Percentiles rank a stretch among this genome's conserved stretches.
These are phyloP conservation scores for Solanum stenotomum DNA, from an alignment of 257 asterid genomes.

Conservation along the genomic window DNA sequence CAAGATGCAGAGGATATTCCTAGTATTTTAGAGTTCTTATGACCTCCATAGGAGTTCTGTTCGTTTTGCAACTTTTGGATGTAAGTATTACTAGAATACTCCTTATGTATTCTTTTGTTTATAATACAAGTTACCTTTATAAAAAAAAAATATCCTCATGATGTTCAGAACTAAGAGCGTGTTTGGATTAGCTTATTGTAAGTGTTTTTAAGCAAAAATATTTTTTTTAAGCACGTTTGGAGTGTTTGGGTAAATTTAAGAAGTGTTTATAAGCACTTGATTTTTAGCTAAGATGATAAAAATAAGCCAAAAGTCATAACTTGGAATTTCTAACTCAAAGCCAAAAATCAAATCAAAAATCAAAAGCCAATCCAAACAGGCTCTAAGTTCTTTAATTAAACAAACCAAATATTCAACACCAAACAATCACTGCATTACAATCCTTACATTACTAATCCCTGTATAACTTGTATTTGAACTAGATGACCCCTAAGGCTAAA, in stretches of 20 bases:
- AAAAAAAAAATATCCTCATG: not conserved
- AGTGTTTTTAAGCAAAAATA: not conserved
- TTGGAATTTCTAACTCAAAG: not conserved
- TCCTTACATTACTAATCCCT: not conserved
- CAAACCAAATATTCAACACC: not conserved
- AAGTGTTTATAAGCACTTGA: not conserved
- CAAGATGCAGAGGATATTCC: no score
- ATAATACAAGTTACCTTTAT: no score
- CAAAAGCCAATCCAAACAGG: not conserved
- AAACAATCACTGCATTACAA: not conserved
- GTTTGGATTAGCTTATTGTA: not conserved
- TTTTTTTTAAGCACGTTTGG: not conserved
- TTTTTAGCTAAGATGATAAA: not conserved
- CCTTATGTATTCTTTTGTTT: no score
- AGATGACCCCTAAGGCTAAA: not conserved
- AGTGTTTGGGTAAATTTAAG: not conserved
- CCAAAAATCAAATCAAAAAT: not conserved
- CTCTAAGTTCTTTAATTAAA: not conserved
- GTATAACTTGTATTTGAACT: not conserved
- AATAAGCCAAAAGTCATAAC: not conserved
- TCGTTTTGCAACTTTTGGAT: no score
- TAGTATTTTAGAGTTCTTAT: no score
- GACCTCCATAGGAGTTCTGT: no score
- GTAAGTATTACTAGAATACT: no score
- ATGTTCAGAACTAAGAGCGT: not conserved